A percentile compares a stretch with the other conserved stretches of the same genome.
Evolutionary conservation across 139 green algal genomes (phyloP).

Genomic region (Zygnema cylindricum): DNA sequence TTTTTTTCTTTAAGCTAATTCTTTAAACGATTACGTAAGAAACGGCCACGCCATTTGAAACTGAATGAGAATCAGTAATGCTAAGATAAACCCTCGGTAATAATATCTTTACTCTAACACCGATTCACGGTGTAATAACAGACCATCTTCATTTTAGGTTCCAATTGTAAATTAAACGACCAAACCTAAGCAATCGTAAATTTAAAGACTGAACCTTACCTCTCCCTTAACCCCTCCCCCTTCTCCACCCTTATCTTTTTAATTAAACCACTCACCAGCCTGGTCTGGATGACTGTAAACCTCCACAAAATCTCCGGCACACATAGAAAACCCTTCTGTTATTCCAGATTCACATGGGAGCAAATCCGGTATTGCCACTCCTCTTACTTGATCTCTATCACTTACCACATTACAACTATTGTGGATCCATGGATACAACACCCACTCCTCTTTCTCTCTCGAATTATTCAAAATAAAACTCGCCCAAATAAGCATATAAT

Average conservation of each 20-base stretch:
- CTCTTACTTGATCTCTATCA: slow-evolving; percentile 78
- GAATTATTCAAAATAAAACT: slow-evolving; percentile 88
- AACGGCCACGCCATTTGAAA: too few relatives aligned
- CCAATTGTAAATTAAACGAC: background rate
- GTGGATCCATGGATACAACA: slow-evolving; percentile 82
- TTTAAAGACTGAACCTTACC: background rate
- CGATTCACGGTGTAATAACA: too few relatives aligned
- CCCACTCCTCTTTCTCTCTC: slow-evolving; percentile 65
- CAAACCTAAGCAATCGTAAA: background rate
- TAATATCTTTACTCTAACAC: too few relatives aligned
- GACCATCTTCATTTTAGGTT: too few relatives aligned
- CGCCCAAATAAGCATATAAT: slow-evolving; percentile 93
- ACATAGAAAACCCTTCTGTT: slow-evolving; percentile 81
- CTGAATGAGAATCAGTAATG: too few relatives aligned
- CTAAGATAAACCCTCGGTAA: too few relatives aligned
- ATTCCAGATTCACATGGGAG: slow-evolving; percentile 33
- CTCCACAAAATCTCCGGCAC: slow-evolving; percentile 94
- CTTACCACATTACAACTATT: slow-evolving; percentile 75
- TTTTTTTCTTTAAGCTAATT: too few relatives aligned
- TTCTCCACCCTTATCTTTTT: background rate
- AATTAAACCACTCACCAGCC: slow-evolving; percentile 35
- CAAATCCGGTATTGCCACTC: slow-evolving; percentile 65
- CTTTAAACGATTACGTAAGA: too few relatives aligned
- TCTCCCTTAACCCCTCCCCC: too few relatives aligned
- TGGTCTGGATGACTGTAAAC: slow-evolving; percentile 76